phyloP scores from a whole-genome alignment of 1,284 basidiomycete species.

The Microbotryum intermedium region DNA sequence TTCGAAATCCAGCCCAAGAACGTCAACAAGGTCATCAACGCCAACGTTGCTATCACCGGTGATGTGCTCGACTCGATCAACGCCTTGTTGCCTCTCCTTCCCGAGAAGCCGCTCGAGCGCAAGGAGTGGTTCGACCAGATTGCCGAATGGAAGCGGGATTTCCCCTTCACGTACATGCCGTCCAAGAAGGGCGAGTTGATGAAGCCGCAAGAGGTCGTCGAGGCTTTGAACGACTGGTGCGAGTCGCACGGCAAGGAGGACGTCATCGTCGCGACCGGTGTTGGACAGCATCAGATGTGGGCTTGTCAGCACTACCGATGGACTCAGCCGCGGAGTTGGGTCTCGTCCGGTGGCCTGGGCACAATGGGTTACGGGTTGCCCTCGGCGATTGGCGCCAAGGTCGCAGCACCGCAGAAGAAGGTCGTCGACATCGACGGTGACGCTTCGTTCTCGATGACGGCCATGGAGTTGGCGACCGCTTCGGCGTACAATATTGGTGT shows the following conservation, averaged over 20 bases:
- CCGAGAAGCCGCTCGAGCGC: slow-evolving; percentile 49
- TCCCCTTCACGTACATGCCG: slow-evolving; percentile 81
- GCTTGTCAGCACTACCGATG: slow-evolving; percentile 91
- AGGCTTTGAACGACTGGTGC: slow-evolving; percentile 65
- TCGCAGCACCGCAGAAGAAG: slow-evolving; percentile 84
- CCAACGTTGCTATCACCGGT: slow-evolving; percentile 85
- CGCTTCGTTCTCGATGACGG: slow-evolving; percentile 97
- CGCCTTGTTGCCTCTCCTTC: slow-evolving; percentile 70
- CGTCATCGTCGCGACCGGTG: slow-evolving; percentile 82
- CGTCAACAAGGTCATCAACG: slow-evolving; percentile 97
- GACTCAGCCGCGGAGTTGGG: slow-evolving; percentile 76
- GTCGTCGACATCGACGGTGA: slow-evolving; percentile 97
- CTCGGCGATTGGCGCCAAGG: slow-evolving; percentile 89
- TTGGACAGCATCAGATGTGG: slow-evolving; percentile 99
- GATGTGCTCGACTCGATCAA: slow-evolving; percentile 80
- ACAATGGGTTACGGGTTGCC: slow-evolving; percentile 98
- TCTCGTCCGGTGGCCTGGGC: slow-evolving; percentile 94
- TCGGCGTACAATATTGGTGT: slow-evolving; percentile 86
- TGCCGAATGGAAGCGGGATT: slow-evolving; percentile 72
- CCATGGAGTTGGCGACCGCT: slow-evolving; percentile 95
- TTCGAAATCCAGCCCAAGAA: slow-evolving; percentile 99
- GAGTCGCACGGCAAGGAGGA: slow-evolving; percentile 72
- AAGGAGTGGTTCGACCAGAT: slow-evolving; percentile 76
- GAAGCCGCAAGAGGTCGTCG: slow-evolving; percentile 95
- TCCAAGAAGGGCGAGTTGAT: slow-evolving; percentile 57